Conservation (phyloP, 2,329 filamentous ascomycete genomes). For the Calonectria ilicicola region DNA sequence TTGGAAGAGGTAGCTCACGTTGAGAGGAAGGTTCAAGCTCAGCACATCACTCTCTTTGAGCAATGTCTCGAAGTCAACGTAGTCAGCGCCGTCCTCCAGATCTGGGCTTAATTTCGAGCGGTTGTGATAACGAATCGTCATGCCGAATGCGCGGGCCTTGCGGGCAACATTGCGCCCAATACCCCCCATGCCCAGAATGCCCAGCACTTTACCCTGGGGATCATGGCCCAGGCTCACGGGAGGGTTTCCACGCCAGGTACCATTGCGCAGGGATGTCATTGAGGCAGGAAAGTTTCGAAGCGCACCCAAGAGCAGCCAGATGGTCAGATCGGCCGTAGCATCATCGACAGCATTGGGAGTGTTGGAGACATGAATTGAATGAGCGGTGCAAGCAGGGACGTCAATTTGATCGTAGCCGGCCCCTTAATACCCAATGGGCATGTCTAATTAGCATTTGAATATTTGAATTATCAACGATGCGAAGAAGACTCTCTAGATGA, state of each 20-base stretch:
- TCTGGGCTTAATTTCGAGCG: constrained; percentile 70
- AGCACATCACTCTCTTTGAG: constrained; percentile 79
- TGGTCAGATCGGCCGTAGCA: constrained; percentile 83
- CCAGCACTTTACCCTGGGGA: constrained; percentile 81
- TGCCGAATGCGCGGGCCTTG: constrained; percentile 81
- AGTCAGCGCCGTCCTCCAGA: constrained; percentile 69
- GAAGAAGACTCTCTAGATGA: neutral
- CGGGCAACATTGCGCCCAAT: constrained; percentile 83
- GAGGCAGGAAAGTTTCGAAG: constrained; percentile 78
- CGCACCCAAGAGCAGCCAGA: constrained; percentile 86
- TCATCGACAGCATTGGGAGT: constrained; percentile 86
- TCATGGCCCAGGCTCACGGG: constrained; percentile 76
- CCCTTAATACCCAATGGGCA: constrained; percentile 55
- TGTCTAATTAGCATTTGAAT: neutral
- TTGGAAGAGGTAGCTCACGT: constrained; percentile 64
- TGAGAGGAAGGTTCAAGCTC: constrained; percentile 84
- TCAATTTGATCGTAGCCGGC: constrained; percentile 90
- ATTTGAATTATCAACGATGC: no score
- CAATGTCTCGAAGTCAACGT: constrained; percentile 80
- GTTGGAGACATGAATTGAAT: constrained; percentile 79
- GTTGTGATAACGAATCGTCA: constrained; percentile 82
- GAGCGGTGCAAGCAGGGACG: constrained; percentile 75
- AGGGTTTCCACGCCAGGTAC: constrained; percentile 74
- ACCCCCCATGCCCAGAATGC: constrained; percentile 88
- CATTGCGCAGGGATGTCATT: constrained; percentile 74